A percentile compares a stretch with the other conserved stretches of the same genome.
Evolutionary conservation across 1,139 yeast species (phyloP).

Genomic region (Debaryomyces udenii): DNA sequence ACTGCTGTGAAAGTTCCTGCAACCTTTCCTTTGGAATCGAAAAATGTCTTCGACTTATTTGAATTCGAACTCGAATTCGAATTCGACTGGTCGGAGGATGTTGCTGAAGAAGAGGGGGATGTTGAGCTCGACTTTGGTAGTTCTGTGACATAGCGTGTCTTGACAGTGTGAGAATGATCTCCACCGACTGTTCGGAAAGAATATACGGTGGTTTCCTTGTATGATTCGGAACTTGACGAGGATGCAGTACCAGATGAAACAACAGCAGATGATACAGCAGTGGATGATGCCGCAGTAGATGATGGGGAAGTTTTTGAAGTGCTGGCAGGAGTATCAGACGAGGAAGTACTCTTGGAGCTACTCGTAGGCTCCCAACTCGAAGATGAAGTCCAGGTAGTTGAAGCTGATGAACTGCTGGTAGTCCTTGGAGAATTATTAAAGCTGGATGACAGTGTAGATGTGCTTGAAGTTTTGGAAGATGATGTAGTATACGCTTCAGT

Average conservation of each 20-base stretch:
- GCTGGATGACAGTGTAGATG: constrained; percentile 13
- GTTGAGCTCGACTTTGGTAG: constrained; percentile 12
- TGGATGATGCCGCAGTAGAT: constrained; percentile 11
- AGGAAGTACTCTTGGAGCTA: neutral
- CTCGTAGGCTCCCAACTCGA: constrained; percentile 6
- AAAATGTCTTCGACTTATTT: constrained; percentile 40
- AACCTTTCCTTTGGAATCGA: constrained; percentile 63
- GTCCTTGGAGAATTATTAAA: constrained; percentile 10
- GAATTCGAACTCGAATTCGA: constrained; percentile 18
- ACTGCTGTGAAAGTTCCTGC: constrained; percentile 77
- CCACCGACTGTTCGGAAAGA: constrained; percentile 33
- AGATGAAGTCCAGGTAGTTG: constrained; percentile 8
- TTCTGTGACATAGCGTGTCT: constrained; percentile 26
- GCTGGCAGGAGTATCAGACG: neutral
- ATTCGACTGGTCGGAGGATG: constrained; percentile 12
- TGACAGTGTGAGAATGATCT: constrained; percentile 19
- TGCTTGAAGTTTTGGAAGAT: constrained; percentile 21
- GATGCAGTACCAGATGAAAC: neutral
- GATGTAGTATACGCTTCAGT: constrained; percentile 4
- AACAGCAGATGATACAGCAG: constrained; percentile 9
- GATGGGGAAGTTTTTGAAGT: constrained; percentile 6
- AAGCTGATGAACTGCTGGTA: constrained; percentile 12
- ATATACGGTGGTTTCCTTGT: constrained; percentile 12
- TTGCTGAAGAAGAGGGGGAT: constrained; percentile 14
- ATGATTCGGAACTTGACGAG: constrained; percentile 8